These are phyloP conservation scores for Suillus clintonianus DNA, from an alignment of 768 basidiomycete species.

Conservation along the genomic window DNA sequence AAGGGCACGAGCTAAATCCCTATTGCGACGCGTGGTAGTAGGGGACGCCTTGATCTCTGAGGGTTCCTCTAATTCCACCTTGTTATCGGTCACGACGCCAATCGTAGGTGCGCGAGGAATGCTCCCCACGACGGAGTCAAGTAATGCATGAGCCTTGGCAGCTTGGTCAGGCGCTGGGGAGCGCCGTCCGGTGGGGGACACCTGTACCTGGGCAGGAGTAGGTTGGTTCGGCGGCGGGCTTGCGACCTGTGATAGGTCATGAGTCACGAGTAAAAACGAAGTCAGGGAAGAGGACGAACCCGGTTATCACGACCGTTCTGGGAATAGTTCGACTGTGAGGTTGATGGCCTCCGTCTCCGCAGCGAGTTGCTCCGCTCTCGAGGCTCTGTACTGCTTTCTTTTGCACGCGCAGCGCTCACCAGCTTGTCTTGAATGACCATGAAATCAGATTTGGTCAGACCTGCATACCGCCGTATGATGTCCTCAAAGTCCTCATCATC, in stretches of 20 bases:
- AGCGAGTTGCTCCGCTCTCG: constrained; percentile 71
- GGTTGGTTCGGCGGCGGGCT: constrained; percentile 55
- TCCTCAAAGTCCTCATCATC: constrained; percentile 67
- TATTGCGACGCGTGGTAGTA: constrained; percentile 58
- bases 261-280: constrained; percentile 2
- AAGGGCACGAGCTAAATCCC: constrained; percentile 75
- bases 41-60: constrained; percentile 41
- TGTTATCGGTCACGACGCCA: constrained; percentile 22
- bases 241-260: constrained; percentile 43
- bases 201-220: constrained; percentile 36
- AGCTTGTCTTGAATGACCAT: constrained; percentile 74
- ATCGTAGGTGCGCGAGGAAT: constrained; percentile 45
- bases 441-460: constrained; percentile 72
- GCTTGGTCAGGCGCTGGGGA: constrained; percentile 47
- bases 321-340: constrained; percentile 80
- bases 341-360: constrained; percentile 74
- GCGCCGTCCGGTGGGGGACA: constrained; percentile 28
- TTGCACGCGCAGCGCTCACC: constrained; percentile 60
- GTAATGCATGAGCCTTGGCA: constrained; percentile 63
- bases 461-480: constrained; percentile 62
- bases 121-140: constrained; percentile 62
- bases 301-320: constrained; percentile 48
- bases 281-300: constrained; percentile 28
- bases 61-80: constrained; percentile 26
- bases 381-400: constrained; percentile 55